A percentile compares a stretch with the other conserved stretches of the same genome.
phyloP scores from a whole-genome alignment of 805 yeast genomes.

The Naumovozyma baii region DNA sequence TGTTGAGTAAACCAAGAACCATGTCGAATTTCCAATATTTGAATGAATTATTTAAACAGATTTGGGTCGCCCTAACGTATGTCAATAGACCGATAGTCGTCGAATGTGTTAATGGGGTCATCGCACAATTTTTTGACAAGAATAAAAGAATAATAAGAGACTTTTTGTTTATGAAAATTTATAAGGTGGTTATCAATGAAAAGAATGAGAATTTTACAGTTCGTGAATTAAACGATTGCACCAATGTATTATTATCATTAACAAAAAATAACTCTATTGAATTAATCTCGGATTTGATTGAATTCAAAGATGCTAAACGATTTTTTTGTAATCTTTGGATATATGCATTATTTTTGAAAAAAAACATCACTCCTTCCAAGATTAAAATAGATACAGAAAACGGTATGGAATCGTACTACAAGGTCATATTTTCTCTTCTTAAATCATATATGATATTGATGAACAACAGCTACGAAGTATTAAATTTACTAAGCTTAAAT shows the following conservation, averaged over 20 bases:
- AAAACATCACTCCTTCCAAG: conserved; percentile 13
- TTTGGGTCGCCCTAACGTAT: conserved; percentile 46
- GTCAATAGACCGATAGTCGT: conserved; percentile 53
- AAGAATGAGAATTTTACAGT: conserved; percentile 35
- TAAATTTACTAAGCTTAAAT: conserved; percentile 25
- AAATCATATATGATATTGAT: conserved; percentile 28
- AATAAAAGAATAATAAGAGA: conserved; percentile 46
- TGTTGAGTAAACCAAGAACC: conserved; percentile 52
- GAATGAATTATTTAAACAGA: conserved; percentile 49
- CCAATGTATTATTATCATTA: conserved; percentile 58
- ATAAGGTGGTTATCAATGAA: conserved; percentile 32
- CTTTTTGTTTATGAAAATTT: conserved; percentile 45
- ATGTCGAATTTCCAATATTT: conserved; percentile 45
- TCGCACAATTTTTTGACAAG: conserved; percentile 42
- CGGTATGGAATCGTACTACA: conserved; percentile 21
- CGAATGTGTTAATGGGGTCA: conserved; percentile 45
- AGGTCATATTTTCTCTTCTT: conserved; percentile 27
- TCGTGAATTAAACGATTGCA: conserved; percentile 45
- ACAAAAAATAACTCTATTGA: conserved; percentile 36
- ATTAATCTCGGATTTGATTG: conserved; percentile 28
- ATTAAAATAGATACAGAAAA: conserved; percentile 2
- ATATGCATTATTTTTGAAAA: conserved; percentile 30
- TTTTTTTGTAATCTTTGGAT: conserved; percentile 32
- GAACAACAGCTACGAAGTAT: conserved; percentile 14
- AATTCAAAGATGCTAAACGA: conserved; percentile 8